Base-by-base conservation (phyloP, 345 rosid species). In the Combretum micranthum region DNA sequence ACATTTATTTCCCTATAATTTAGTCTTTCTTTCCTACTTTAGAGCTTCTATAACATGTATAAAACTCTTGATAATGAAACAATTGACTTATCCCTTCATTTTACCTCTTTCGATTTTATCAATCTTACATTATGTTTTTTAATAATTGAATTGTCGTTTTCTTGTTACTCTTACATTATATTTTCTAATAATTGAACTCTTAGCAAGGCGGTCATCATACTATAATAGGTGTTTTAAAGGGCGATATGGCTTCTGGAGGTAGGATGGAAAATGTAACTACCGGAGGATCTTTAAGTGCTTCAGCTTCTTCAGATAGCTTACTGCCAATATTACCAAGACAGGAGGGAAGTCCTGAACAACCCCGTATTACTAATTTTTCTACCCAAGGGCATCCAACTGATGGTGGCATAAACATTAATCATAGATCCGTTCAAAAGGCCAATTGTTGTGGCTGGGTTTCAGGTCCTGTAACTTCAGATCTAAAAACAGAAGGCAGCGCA, bases 391-490 rank as follows among this genome's bases (percentile, higher is more conserved):
- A 15, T 15, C 19, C 12, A 49, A 49, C 12, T 49, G 9, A n/a
- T 18, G 17, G 21, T 49, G 19, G 17, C 12, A 4, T 19, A 4
- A 25, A 20, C 25, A 50, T 2, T 13, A 25, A 9, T 50, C 7
- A 3, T 64, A 44, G 60, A 51, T 72, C 32, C 19, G 49, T 32
- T 51, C 52, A 47, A 42, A 66, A 62, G 69, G 45, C 61, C 37
- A 57, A 52, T 53, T 64, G 55, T 56, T 67, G 67, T 21, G 75
- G 70, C 56, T 53, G 73, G 45, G 69, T 60, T 58, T 67, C 78
- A 15, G 67, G 62, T 53, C 55, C 46, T 14, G 62, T 42, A 21
- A 45, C 64, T 37, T 55, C 54, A 5, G 46, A 67, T 65, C 21
- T 59, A 56, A 62, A 60, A 69, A 54, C 54, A 20, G 68, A 67